These are phyloP conservation scores for Kondoa subrosea DNA, from an alignment of 768 basidiomycete species.

Conservation along the genomic window DNA sequence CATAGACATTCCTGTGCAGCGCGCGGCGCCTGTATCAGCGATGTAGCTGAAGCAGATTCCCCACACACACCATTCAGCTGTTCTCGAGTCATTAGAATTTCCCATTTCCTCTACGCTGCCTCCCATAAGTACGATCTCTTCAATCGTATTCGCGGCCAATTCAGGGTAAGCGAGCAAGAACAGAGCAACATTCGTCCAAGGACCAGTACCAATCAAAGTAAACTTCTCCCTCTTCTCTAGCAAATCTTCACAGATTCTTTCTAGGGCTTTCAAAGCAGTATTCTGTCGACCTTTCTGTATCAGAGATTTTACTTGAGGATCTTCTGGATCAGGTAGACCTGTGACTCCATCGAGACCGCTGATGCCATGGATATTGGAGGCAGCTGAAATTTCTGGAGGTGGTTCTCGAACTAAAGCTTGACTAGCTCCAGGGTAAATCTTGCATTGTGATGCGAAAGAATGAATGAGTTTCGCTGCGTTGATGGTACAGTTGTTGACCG, in stretches of 20 bases:
- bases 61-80: background rate
- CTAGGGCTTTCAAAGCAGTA: background rate
- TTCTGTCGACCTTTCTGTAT: background rate
- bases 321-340: background rate
- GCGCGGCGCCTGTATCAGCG: background rate
- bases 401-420: background rate
- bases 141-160: background rate
- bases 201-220: background rate
- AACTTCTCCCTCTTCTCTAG: background rate
- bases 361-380: background rate
- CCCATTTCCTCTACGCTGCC: background rate
- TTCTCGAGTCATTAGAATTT: background rate
- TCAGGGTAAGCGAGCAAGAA: background rate
- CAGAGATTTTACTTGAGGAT: background rate
- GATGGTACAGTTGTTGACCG: background rate
- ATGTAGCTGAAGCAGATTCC: background rate
- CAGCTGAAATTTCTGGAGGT: background rate
- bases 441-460: background rate
- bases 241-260: background rate
- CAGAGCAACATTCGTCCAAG: background rate
- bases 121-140: background rate
- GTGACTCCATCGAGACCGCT: background rate
- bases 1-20: background rate
- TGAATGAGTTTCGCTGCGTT: background rate
- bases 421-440: background rate